Evolutionary conservation across 352 stramenopile species (phyloP).

Genomic region (Elongisporangium senticosum): DNA sequence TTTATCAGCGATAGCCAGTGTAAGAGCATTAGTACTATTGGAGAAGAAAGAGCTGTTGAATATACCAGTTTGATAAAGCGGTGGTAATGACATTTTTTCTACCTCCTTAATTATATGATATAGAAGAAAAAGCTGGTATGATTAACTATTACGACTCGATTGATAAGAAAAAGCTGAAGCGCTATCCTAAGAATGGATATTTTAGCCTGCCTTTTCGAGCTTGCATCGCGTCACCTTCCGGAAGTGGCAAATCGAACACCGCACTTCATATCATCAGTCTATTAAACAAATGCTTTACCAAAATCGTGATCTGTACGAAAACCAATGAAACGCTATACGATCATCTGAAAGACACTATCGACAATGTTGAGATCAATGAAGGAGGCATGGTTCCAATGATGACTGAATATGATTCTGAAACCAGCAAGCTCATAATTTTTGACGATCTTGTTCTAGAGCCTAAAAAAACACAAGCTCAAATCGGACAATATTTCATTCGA

Average conservation of each 20-base stretch:
- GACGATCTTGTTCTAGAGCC: slow-evolving; percentile 6
- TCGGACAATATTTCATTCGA: slow-evolving; percentile 7
- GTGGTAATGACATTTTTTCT: too few species aligned
- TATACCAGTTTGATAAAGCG: too few species aligned
- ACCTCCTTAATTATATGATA: too few species aligned
- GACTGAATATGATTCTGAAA: slow-evolving; percentile 11
- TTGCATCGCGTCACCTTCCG: slow-evolving; percentile 1
- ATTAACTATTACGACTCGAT: slow-evolving; percentile 13
- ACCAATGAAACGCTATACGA: slow-evolving; percentile 11
- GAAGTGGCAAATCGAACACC: slow-evolving; percentile 10
- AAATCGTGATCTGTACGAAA: slow-evolving; percentile 12
- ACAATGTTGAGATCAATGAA: slow-evolving; percentile 9
- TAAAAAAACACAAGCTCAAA: slow-evolving; percentile 6
- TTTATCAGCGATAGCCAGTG: too few species aligned
- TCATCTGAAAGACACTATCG: slow-evolving; percentile 12
- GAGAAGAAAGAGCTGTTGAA: too few species aligned
- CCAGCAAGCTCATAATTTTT: slow-evolving; percentile 10
- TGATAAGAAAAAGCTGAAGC: slow-evolving; percentile 9
- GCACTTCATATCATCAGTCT: slow-evolving; percentile 8
- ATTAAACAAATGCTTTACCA: slow-evolving; percentile 14
- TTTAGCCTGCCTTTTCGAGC: slow-evolving; percentile 8
- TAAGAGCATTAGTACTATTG: too few species aligned
- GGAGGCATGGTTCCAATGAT: slow-evolving; percentile 3
- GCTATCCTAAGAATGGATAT: slow-evolving; percentile 11
- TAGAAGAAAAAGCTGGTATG: too few species aligned